phyloP scores from a whole-genome alignment of 2,329 filamentous ascomycete species.

The Penicillium sp. region DNA sequence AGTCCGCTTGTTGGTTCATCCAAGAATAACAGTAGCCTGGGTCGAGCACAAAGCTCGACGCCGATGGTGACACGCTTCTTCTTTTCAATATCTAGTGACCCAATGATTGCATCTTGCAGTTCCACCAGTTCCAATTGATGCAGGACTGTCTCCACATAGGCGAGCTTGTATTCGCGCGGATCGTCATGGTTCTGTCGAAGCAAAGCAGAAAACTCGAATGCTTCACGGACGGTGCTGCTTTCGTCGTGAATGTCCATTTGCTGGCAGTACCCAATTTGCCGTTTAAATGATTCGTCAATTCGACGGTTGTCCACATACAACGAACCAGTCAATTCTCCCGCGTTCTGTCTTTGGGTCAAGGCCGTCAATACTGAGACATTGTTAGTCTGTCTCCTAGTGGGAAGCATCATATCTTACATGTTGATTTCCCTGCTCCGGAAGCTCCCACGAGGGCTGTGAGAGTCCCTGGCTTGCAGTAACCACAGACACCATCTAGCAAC shows the following conservation, averaged over 20 bases:
- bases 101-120: constrained; percentile 57
- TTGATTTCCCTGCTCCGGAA: constrained; percentile 64
- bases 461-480: constrained; percentile 68
- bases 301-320: constrained; percentile 59
- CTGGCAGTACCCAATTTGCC: constrained; percentile 62
- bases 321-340: constrained; percentile 55
- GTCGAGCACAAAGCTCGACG: constrained; percentile 61
- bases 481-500: constrained; percentile 60
- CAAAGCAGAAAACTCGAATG: constrained; percentile 59
- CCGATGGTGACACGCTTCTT: constrained; percentile 64
- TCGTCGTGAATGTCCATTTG: constrained; percentile 63
- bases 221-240: constrained; percentile 59
- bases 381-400: too few relatives aligned
- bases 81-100: constrained; percentile 58
- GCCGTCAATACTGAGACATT: constrained; percentile 57
- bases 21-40: constrained; percentile 58
- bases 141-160: constrained; percentile 58
- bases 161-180: constrained; percentile 52
- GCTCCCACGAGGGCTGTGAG: constrained; percentile 74
- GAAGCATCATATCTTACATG: constrained; percentile 23
- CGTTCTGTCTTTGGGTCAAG: constrained; percentile 59
- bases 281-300: constrained; percentile 55
- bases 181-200: constrained; percentile 50
- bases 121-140: constrained; percentile 55
- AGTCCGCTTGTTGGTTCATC: constrained; percentile 63